Evolutionary conservation across 306 rosid species (phyloP).

Genomic region (Citrullus mucosospermus): DNA sequence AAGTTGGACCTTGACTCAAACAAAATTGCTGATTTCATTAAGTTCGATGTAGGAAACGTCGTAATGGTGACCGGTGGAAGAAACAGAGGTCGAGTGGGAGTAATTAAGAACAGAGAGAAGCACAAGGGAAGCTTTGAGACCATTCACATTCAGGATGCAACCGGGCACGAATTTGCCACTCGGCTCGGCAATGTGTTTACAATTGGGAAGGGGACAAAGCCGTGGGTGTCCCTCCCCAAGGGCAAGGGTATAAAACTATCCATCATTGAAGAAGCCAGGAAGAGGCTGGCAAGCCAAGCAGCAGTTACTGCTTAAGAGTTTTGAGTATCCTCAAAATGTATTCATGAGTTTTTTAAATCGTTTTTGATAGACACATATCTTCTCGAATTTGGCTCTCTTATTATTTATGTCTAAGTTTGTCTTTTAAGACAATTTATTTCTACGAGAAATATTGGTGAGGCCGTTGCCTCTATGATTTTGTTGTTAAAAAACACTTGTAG

Average conservation of each 20-base stretch:
- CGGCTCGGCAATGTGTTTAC: slow-evolving; percentile 65
- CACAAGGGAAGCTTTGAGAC: slow-evolving; percentile 82
- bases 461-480: background rate
- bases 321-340: background rate
- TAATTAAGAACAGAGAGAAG: slow-evolving; percentile 72
- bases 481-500: background rate
- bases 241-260: slow-evolving; percentile 79
- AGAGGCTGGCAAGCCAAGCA: slow-evolving; percentile 50
- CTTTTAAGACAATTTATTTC: background rate
- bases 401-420: background rate
- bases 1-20: slow-evolving; percentile 59
- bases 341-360: background rate
- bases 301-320: slow-evolving; percentile 22
- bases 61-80: slow-evolving; percentile 87
- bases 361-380: background rate
- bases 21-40: slow-evolving; percentile 70
- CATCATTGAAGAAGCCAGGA: slow-evolving; percentile 76
- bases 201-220: slow-evolving; percentile 70
- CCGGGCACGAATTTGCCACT: slow-evolving; percentile 77
- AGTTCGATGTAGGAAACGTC: slow-evolving; percentile 74
- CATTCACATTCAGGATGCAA: slow-evolving; percentile 66
- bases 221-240: slow-evolving; percentile 81
- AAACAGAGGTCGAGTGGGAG: slow-evolving; percentile 81
- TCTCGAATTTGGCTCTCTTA: background rate
- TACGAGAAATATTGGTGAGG: background rate